A percentile compares a stretch with the other conserved stretches of the same genome.
These are phyloP conservation scores for Mitragyna speciosa DNA, from an alignment of 257 asterid species.

Conservation along the genomic window DNA sequence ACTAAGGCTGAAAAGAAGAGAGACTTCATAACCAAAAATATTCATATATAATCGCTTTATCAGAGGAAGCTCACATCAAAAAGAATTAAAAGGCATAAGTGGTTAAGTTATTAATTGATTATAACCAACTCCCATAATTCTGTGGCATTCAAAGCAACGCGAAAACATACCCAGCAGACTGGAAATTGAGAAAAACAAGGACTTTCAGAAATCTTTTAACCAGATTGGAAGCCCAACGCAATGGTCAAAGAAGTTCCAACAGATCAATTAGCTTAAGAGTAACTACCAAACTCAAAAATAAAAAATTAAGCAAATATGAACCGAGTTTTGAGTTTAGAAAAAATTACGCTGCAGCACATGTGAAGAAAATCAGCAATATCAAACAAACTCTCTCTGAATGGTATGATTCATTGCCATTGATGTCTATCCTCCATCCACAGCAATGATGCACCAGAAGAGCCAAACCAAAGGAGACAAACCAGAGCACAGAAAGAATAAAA, in stretches of 20 bases:
- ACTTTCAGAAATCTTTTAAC: background rate
- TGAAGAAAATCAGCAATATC: conserved; percentile 62
- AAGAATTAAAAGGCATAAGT: background rate
- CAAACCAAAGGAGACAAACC: conserved; percentile 87
- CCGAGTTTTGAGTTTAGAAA: background rate
- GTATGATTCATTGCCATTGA: conserved; percentile 44
- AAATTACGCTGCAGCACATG: conserved; percentile 78
- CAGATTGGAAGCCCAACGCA: background rate
- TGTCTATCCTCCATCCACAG: conserved; percentile 77
- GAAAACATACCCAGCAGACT: background rate
- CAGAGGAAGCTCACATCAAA: background rate
- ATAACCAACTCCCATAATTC: background rate
- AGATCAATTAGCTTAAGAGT: background rate
- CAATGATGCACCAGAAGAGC: conserved; percentile 66
- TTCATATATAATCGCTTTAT: background rate
- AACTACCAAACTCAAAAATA: background rate
- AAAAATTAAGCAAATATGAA: background rate
- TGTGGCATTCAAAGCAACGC: background rate
- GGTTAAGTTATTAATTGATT: background rate
- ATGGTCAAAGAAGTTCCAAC: background rate
- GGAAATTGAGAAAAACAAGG: background rate
- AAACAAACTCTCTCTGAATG: conserved; percentile 67
- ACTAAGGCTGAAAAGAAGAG: conserved; percentile 1
- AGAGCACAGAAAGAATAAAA: conserved; percentile 61
- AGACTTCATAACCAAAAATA: background rate